These are phyloP conservation scores for Yarrowia alimentaria DNA, from an alignment of 805 yeast species.

Conservation along the genomic window DNA sequence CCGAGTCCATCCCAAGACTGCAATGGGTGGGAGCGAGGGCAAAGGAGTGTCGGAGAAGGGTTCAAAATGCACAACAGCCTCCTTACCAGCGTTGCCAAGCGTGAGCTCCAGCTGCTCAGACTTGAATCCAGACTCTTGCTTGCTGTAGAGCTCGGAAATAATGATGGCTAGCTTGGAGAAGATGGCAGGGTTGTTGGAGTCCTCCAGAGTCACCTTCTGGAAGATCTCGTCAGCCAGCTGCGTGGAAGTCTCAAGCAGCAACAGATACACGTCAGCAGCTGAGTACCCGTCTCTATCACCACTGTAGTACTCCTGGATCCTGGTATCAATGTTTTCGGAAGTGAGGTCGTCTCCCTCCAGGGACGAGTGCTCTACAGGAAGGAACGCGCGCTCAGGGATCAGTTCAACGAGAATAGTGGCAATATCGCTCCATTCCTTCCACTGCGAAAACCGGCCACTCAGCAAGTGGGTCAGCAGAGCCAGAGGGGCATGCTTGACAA, in stretches of 20 bases:
- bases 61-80: background rate
- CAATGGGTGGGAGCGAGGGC: constrained; percentile 16
- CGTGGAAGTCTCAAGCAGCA: background rate
- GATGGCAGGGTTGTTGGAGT: constrained; percentile 17
- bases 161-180: constrained; percentile 16
- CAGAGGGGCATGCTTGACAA: constrained; percentile 70
- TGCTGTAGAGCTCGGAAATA: constrained; percentile 1
- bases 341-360: constrained; percentile 30
- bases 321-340: constrained; percentile 32
- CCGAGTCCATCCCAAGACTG: constrained; percentile 17
- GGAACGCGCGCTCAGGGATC: constrained; percentile 63
- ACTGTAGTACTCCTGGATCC: constrained; percentile 1
- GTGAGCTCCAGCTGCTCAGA: constrained; percentile 13
- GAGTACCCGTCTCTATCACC: constrained; percentile 12
- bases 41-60: constrained; percentile 4
- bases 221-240: constrained; percentile 8
- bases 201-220: constrained; percentile 10
- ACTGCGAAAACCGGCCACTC: constrained; percentile 3
- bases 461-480: constrained; percentile 45
- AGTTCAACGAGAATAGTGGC: constrained; percentile 48
- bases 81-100: background rate
- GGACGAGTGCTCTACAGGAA: constrained; percentile 51
- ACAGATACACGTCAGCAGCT: constrained; percentile 15
- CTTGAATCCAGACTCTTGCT: constrained; percentile 12
- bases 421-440: constrained; percentile 34